phyloP scores from a whole-genome alignment of 2,329 filamentous ascomycete species.

The Arachnomyces sp. region DNA sequence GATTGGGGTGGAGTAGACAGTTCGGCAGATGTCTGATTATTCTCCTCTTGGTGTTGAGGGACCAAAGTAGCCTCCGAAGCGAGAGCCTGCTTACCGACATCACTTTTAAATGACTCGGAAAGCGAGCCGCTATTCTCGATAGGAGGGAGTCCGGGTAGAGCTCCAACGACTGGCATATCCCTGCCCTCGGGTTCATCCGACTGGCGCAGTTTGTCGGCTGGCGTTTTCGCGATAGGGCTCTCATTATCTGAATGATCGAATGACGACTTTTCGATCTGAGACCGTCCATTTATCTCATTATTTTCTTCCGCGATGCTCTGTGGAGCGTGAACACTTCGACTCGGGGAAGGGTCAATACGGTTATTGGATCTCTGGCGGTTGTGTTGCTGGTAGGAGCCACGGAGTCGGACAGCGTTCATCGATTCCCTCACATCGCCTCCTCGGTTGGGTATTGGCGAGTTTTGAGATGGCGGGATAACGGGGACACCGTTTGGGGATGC shows the following conservation, averaged over 20 bases:
- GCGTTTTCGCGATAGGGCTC: constrained; percentile 48
- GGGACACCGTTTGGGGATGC: constrained; percentile 72
- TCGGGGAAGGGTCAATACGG: constrained; percentile 51
- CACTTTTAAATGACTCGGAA: constrained; percentile 21
- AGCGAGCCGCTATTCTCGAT: constrained; percentile 28
- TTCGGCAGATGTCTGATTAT: constrained; percentile 8
- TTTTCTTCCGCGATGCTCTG: constrained; percentile 57
- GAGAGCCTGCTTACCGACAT: constrained; percentile 19
- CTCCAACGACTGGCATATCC: constrained; percentile 40
- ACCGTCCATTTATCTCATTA: constrained; percentile 27
- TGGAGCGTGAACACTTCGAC: constrained; percentile 38
- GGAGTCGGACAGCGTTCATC: constrained; percentile 54
- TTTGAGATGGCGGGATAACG: constrained; percentile 70
- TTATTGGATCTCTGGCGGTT: constrained; percentile 45
- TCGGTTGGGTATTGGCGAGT: constrained; percentile 71
- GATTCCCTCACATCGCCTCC: constrained; percentile 74
- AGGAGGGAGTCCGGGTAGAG: constrained; percentile 47
- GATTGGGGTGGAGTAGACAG: constrained; percentile 37
- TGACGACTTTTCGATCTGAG: constrained; percentile 7
- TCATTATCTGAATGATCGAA: constrained; percentile 20
- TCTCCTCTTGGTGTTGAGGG: constrained; percentile 12
- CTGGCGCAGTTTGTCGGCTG: constrained; percentile 55
- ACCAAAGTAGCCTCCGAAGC: constrained; percentile 19
- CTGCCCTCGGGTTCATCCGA: constrained; percentile 27
- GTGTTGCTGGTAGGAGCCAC: constrained; percentile 27